Percentiles rank a stretch among this genome's conserved stretches.
These are phyloP conservation scores for Mallotus repandus DNA, from an alignment of 441 rosid species.

Conservation along the genomic window DNA sequence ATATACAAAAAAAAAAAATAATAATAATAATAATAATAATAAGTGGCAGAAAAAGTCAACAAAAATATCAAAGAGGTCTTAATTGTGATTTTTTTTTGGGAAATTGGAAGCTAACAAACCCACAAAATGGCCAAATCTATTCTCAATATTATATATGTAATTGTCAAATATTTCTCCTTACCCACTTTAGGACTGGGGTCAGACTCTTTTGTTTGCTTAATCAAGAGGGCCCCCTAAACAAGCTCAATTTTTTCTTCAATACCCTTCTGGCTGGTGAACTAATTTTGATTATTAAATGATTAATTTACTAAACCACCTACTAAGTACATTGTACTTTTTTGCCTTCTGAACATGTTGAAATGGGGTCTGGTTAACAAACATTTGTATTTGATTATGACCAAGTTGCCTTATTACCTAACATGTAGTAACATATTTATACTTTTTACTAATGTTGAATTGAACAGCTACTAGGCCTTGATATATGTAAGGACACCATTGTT, in stretches of 20 bases:
- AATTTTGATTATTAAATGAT: background rate
- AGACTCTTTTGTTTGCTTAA: background rate
- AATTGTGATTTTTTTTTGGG: background rate
- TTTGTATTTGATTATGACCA: background rate
- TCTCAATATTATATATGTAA: background rate
- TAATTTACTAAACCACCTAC: background rate
- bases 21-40: background rate
- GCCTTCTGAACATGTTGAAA: background rate
- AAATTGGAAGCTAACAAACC: slow-evolving; percentile 7
- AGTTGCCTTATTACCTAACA: background rate
- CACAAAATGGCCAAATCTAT: background rate
- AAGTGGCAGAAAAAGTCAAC: background rate
- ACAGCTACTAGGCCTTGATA: slow-evolving; percentile 87
- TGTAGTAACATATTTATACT: too few relatives aligned
- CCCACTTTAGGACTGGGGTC: background rate
- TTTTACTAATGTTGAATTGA: background rate
- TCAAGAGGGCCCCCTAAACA: background rate
- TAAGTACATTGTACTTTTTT: background rate
- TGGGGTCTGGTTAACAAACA: background rate
- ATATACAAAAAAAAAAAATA: background rate
- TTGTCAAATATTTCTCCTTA: slow-evolving; percentile 4
- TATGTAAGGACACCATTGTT: slow-evolving; percentile 83
- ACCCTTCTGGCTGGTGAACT: slow-evolving; percentile 4
- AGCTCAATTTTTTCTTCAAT: background rate
- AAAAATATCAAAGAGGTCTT: background rate